phyloP scores from a whole-genome alignment of 805 yeast genomes.

The Saturnispora gosingensis region DNA sequence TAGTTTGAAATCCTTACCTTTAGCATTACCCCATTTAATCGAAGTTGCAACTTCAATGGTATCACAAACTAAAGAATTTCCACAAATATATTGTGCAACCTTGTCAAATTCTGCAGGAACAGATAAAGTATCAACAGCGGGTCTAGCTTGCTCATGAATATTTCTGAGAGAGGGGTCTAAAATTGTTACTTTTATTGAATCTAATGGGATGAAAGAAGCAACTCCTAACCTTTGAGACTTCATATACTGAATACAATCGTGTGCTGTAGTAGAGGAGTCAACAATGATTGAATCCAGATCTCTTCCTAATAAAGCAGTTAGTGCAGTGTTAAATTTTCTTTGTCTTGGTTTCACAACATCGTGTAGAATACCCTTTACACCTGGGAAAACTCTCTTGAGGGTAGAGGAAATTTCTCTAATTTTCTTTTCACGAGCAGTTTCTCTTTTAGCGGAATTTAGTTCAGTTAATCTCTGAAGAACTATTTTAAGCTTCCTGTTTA shows the following conservation, averaged over 20 bases:
- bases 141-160: constrained; percentile 44
- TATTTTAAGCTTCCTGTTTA: constrained; percentile 57
- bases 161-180: constrained; percentile 47
- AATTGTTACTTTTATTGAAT: constrained; percentile 53
- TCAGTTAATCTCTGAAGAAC: constrained; percentile 57
- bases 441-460: constrained; percentile 66
- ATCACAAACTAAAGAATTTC: constrained; percentile 73
- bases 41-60: constrained; percentile 55
- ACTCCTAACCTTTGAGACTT: constrained; percentile 80
- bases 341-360: constrained; percentile 75
- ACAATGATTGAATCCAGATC: constrained; percentile 80
- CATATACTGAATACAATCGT: constrained; percentile 64
- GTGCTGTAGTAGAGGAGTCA: constrained; percentile 63
- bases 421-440: constrained; percentile 57
- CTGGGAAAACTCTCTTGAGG: constrained; percentile 68
- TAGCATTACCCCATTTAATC: constrained; percentile 51
- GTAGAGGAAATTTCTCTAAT: constrained; percentile 65
- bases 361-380: constrained; percentile 72
- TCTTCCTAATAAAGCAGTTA: constrained; percentile 69
- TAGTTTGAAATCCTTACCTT: constrained; percentile 47
- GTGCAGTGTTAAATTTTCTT: constrained; percentile 61
- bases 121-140: constrained; percentile 66
- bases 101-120: constrained; percentile 60
- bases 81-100: constrained; percentile 74
- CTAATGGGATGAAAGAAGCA: constrained; percentile 83